Evolutionary conservation across 1,284 basidiomycete species (phyloP), one percentile per base, ranked within the genome.

Genomic region (Rhodotorula sp.): DNA sequence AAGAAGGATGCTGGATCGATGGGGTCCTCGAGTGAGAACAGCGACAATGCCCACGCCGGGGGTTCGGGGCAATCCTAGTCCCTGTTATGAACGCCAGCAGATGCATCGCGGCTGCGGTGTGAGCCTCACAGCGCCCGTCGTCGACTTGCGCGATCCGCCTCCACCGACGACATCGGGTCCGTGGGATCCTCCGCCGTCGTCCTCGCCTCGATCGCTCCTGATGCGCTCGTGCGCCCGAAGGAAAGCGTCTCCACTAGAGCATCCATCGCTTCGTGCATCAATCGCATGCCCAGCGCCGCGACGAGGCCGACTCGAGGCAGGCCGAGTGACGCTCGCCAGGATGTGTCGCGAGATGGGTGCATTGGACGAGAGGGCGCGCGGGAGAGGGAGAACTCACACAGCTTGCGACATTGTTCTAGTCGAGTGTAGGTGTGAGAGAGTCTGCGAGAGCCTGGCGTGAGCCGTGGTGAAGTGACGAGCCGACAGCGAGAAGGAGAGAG

Each of bases 361-460:
- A 17, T 22, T 10, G 53, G n/a, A n/a, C 19, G 22, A 11, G 51
- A 36, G 10, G 49, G 34, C 9, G 47, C 10, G 29, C 13, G 34
- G 49, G 2, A 6, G 36, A 29, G 8, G 19, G 51, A 47, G 15
- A 47, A 36, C 70, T 30, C 27, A 72, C 70, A 72, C 70, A 59
- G 70, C 70, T 46, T 66, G 63, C n/a, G 69, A 66, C 67, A 68
- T 68, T 30, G 19, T 64, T 17, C 19, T 6, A 3, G n/a, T 17
- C 24, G 52, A 2, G 5, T 56, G 9, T n/a, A 67, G 47, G 62
- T 67, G 66, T 30, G 53, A 32, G 39, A 64, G 60, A 55, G 47
- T 32, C 46, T 60, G 60, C 53, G 66, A 53, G 55, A 64, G 55
- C 22, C 62, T 55, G 19, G 44, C 44, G 4, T 47, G 54, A 34